These are phyloP conservation scores for Eucalyptus camaldulensis DNA, from an alignment of 345 rosid species.

Conservation along the genomic window DNA sequence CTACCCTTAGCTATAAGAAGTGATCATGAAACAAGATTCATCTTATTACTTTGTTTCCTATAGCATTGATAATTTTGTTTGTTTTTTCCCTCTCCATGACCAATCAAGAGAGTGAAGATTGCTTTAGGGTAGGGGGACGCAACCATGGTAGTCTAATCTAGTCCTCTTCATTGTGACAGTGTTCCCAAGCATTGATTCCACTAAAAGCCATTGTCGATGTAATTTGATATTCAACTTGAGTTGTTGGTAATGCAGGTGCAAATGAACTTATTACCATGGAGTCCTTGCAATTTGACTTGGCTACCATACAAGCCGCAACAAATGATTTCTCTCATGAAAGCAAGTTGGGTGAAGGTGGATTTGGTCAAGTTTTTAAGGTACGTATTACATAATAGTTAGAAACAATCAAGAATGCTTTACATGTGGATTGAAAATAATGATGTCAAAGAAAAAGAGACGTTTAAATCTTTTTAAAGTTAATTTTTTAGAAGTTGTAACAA, in stretches of 20 bases:
- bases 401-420: background rate
- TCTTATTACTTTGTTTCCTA: background rate
- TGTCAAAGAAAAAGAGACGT: background rate
- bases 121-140: background rate
- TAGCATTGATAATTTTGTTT: background rate
- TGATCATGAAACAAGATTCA: background rate
- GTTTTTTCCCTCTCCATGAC: background rate
- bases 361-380: conserved; percentile 63
- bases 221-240: background rate
- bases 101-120: background rate
- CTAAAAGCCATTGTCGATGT: background rate
- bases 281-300: conserved; percentile 29
- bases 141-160: background rate
- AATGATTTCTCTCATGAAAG: conserved; percentile 32
- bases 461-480: background rate
- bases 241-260: conserved; percentile 2
- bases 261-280: conserved; percentile 15
- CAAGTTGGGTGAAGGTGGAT: conserved; percentile 68
- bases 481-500: background rate
- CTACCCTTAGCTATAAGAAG: background rate
- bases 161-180: background rate
- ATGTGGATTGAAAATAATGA: background rate
- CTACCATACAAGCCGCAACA: conserved; percentile 28
- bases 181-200: background rate
- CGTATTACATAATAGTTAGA: background rate